Base-by-base conservation (phyloP, 108 stramenopile genomes). In the Pseudonitzschia multistriata region DNA sequence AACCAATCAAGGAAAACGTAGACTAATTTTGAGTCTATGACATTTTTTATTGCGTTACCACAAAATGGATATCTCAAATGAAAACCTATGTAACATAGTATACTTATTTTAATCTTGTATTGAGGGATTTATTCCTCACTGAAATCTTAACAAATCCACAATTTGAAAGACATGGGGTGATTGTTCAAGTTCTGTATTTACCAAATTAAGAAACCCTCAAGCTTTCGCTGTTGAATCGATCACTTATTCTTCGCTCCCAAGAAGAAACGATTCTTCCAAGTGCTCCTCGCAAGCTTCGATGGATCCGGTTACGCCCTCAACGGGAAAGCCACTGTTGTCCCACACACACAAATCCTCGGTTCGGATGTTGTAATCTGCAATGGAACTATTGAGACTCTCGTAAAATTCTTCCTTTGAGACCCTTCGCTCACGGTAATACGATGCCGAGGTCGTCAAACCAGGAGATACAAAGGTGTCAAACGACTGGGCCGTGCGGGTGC, bases 401-500 rank as follows among this genome's bases (percentile, higher is more conserved):
- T 77, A 81, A 47, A 81, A 81, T 29, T 61, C 67, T 11, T 68
- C 72, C 63, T 74, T 68, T 27, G 11, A 48, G 5, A 81, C 76
- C 59, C 69, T 81, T 11, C 70, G 30, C 50, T 81, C 80, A 27
- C 80, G 80, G 63, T 77, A 81, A 31, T 69, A 81, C 48, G 76
- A 77, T 0, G 67, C 66, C 25, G 15, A 68, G 31, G 29, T 50
- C 24, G 67, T 48, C 45, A 31, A 3, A 21, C 74, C 74, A 0
- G 57, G 36, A 19, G n/a, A 24, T 3, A 61, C 30, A 10, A 39
- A 39, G 10, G 37, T 10, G 14, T 36, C 30, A 42, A 82, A 82
- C 4, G 74, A 62, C 34, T 82, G 81, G 14, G 81, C 81, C 4
- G 81, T 75, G 5, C 81, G 67, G 4, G 81, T 82, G 1, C 81